phyloP scores from a whole-genome alignment of 2,329 filamentous ascomycete species.

The Nigrospora osmanthi region DNA sequence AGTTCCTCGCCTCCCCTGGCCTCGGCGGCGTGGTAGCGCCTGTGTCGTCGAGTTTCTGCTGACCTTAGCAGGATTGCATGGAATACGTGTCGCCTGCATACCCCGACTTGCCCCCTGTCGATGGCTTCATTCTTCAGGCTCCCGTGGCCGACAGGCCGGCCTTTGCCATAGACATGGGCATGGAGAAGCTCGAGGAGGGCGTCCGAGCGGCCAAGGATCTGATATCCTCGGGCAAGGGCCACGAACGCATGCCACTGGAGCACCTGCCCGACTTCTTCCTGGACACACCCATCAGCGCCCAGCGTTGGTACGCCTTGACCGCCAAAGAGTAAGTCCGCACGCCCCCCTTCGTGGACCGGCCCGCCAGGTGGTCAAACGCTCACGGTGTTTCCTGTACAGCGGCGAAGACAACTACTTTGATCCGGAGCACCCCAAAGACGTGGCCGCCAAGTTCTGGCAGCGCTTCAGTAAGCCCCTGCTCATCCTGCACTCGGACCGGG shows the following conservation, averaged over 20 bases:
- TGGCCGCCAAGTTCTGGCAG: background rate
- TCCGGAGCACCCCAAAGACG: conserved; percentile 47
- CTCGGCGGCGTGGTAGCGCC: background rate
- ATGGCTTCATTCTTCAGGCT: conserved; percentile 74
- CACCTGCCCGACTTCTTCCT: conserved; percentile 29
- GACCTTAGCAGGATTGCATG: conserved; percentile 40
- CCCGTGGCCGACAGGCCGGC: conserved; percentile 72
- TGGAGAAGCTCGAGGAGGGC: conserved; percentile 32
- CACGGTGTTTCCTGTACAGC: conserved; percentile 21
- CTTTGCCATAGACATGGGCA: conserved; percentile 34
- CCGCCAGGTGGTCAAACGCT: background rate
- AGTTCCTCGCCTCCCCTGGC: too few relatives aligned
- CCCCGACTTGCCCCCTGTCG: conserved; percentile 43
- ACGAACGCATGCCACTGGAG: conserved; percentile 45
- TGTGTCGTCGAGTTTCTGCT: background rate
- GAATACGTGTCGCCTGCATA: conserved; percentile 40
- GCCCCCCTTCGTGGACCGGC: background rate
- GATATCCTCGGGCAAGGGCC: conserved; percentile 44
- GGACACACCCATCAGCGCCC: conserved; percentile 40
- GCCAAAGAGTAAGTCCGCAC: conserved; percentile 33
- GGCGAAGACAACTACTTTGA: conserved; percentile 86
- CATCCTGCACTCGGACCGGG: background rate
- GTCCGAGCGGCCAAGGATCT: conserved; percentile 43
- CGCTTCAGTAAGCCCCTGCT: background rate
- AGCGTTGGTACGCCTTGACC: conserved; percentile 42